Base-by-base conservation (phyloP, 352 stramenopile genomes). In the Phytophthora gonapodyides region DNA sequence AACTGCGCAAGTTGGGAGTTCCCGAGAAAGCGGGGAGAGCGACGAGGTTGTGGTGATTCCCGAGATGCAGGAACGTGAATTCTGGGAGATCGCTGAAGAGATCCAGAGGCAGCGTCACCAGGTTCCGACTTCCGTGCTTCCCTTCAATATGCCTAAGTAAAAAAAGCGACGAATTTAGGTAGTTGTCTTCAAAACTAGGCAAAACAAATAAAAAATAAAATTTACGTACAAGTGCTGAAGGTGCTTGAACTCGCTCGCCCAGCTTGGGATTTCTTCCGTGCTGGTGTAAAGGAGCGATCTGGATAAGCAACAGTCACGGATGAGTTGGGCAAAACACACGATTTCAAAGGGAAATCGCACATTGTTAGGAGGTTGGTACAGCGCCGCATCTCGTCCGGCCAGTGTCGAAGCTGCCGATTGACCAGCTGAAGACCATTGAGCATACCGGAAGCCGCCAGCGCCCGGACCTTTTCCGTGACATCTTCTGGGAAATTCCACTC, bases 401-500 rank as follows among this genome's bases (percentile, higher is more conserved):
- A 69, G 7, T 24, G 24, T 12, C 17, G 11, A 1, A 75, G 41
- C 31, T 62, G 47, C 1, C 63, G 67, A 37, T 75, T 75, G 35
- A 75, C 69, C 0, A 75, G 34, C 16, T 75, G 67, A 6, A 75
- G 36, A 6, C 45, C 40, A 30, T 57, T 45, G 3, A 75, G 46
- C 7, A 47, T 34, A 34, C 68, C 68, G 44, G 58, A 48, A 16
- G 11, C n/a, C 10, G 68, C 57, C 15, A 74, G 37, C 15, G 45
- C 34, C 4, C 43, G 44, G 5, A 73, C 64, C 17, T 52, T 57
- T 1, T 50, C 40, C 2, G 45, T 65, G 19, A 63, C 56, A 46
- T 76, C 64, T 21, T 54, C 48, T 16, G 69, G 60, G 15, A 55
- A 46, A 40, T 64, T 62, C 64, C 64, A 73, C 24, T 73, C 59